Conservation (phyloP, 371 early-diverging fungal genomes). For the Neoconidiobolus thromboides region DNA sequence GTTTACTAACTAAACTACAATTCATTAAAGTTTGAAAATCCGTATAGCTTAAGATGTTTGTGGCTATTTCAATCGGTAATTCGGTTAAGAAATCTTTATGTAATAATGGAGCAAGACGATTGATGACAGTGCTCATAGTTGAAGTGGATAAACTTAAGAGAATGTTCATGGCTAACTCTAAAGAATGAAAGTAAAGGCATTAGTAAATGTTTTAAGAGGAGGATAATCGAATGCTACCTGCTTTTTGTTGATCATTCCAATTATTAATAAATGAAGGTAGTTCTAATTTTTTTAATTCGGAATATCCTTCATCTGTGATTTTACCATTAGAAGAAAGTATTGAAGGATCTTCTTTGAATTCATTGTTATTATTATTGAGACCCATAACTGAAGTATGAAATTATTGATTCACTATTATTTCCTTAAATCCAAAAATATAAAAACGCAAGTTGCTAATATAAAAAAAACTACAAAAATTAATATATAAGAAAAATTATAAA, state of each 20-base stretch:
- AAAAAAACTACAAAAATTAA: too few species aligned
- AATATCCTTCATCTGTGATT: slow-evolving; percentile 1
- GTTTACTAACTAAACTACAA: slow-evolving; percentile 28
- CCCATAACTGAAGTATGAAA: too few species aligned
- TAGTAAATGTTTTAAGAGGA: too few species aligned
- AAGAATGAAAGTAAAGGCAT: not conserved
- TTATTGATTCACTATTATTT: too few species aligned
- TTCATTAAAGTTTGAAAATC: slow-evolving; percentile 23
- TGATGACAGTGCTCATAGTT: slow-evolving; percentile 25
- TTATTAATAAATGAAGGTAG: slow-evolving; percentile 16
- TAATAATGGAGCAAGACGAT: slow-evolving; percentile 33
- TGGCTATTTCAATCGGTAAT: slow-evolving; percentile 38
- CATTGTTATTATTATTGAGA: too few species aligned
- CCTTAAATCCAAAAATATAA: too few species aligned
- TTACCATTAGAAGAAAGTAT: not conserved
- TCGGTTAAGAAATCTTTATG: slow-evolving; percentile 37
- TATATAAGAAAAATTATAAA: too few species aligned
- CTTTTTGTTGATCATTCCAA: too few species aligned
- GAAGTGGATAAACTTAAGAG: slow-evolving; percentile 35
- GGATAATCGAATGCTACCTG: too few species aligned
- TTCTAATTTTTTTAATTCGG: slow-evolving; percentile 21
- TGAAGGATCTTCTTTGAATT: too few species aligned
- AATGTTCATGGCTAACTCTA: slow-evolving; percentile 47
- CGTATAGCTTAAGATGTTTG: slow-evolving; percentile 35
- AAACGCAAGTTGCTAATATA: too few species aligned